Evolutionary conservation across 768 basidiomycete genomes (phyloP), one percentile per base, ranked within the genome.

Genomic region (Steccherinum ochraceum): DNA sequence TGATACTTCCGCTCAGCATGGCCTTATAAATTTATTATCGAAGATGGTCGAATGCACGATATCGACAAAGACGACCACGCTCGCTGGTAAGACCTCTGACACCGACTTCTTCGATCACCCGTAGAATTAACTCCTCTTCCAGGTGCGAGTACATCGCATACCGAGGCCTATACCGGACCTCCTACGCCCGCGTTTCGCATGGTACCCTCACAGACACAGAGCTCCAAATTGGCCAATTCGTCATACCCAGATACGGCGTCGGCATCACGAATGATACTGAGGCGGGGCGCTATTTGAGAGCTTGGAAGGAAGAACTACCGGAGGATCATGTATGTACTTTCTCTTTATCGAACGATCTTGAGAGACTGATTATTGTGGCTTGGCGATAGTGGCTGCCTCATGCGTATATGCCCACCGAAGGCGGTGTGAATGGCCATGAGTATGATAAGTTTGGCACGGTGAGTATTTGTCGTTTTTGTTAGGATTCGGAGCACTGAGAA

Each of bases 111-210:
- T 10, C 39, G 13, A 16, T 10, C 13, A 35, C 30, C 30, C 30
- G 7, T 7, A 7, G 7, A 35, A 7, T 16, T 35, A 35, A 35
- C 30, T 16, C 30, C 16, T 16, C 16, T 26, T 23, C 2, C 40
- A 86, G 89, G 88, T 95, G 92, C 69, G 89, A 94, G 72, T 94
- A 94, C 61, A 90, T 95, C 46, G 69, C 90, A 21, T 94, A 90
- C 63, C 79, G 91, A 11, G 89, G 85, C 1, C 59, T 91, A 21
- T 84, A 89, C 61, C 75, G 87, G 16, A 89, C 86, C 2, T 71
- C 83, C n/a, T 94, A 90, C 62, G 91, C 86, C 0, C 78, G 92
- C 16, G 66, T 95, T 16, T 89, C 90, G 11, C 78, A 89, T 18
- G 83, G 89, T 20, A 82, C 81, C 26, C 86, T 95, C 55, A 93